phyloP scores from a whole-genome alignment of 768 basidiomycete species.

The Boletus rex-veris region DNA sequence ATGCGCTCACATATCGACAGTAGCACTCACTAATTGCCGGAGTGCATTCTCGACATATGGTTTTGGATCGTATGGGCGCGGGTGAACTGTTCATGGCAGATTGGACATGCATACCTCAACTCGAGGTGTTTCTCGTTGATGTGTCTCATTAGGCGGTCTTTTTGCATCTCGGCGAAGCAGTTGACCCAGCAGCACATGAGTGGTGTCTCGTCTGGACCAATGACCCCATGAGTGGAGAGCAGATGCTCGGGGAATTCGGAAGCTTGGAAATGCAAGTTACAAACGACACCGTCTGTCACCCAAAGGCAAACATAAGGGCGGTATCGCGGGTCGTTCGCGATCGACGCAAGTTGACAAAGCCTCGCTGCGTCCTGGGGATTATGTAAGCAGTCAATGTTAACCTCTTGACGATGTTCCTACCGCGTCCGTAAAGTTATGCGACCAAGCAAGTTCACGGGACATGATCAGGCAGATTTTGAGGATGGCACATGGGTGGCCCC shows the following conservation, averaged over 20 bases:
- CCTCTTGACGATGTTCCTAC: conserved; percentile 3
- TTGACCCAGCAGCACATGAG: conserved; percentile 21
- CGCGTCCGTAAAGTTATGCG: conserved; percentile 7
- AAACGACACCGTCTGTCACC: neutral
- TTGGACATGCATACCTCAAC: conserved; percentile 11
- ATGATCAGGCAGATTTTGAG: too few relatives aligned
- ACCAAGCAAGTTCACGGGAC: too few relatives aligned
- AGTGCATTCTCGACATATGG: conserved; percentile 15
- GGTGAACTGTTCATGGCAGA: conserved; percentile 24
- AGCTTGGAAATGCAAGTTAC: conserved; percentile 5
- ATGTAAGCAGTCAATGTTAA: neutral
- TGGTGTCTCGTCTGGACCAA: conserved; percentile 7
- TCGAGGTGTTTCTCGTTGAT: conserved; percentile 27
- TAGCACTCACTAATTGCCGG: neutral
- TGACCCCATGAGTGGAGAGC: conserved; percentile 16
- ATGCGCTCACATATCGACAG: neutral
- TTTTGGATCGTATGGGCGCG: conserved; percentile 19
- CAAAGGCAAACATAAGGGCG: conserved; percentile 18
- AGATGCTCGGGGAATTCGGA: conserved; percentile 20
- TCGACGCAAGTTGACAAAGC: neutral
- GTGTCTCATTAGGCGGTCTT: conserved; percentile 27
- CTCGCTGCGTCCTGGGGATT: conserved; percentile 1
- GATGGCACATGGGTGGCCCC: too few relatives aligned
- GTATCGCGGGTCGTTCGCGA: conserved; percentile 2
- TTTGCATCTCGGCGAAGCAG: conserved; percentile 22